Base-by-base conservation (phyloP, 371 early-diverging fungal species). In the Conidiobolus incongruus region DNA sequence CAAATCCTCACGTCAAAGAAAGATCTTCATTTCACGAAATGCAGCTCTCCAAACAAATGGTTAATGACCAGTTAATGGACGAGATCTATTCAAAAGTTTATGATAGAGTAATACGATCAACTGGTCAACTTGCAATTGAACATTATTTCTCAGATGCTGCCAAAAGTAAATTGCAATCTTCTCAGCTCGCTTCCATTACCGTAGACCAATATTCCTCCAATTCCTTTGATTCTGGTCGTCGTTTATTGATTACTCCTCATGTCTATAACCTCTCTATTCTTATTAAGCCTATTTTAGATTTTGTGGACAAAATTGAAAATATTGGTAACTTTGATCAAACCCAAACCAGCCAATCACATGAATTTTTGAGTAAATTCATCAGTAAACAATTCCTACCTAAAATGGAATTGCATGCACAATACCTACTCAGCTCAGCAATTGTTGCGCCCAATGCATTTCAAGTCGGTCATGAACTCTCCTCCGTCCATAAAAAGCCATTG, bases 231-330 rank as follows among this genome's bases (percentile, higher is more conserved):
- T 62, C 70, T 28, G 73, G 76, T 0, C 78, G 80, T 45, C 66
- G 65, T n/a, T 53, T 81, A 12, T 51, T 81, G 10, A 64, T 77
- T 15, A 56, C 52, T 13, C 76, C 84, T 0, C 75, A 77, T 52
- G 63, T 76, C 13, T 69, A 70, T 45, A 77, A 80, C 46, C 71
- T 83, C 1, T 64, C 79, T 34, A 66, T 77, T 10, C 57, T 74
- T 19, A 64, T 74, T 38, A 68, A 67, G 21, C 78, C 78, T 0
- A 80, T 79, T 2, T 60, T 67, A 58, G 60, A 54, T 0, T 81
- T 79, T 45, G 57, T 74, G 1, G 54, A 65, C 13, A 60, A 65
- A 16, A 47, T 76, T 40, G 75, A 71, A 48, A 53, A 56, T 12
- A 17, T 15, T 12, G 34, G 17, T 17, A 17, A 34, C 34, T 34